Evolutionary conservation across 306 rosid species (phyloP), one percentile per base, ranked within the genome.

Genomic region (Calophaca sinica): DNA sequence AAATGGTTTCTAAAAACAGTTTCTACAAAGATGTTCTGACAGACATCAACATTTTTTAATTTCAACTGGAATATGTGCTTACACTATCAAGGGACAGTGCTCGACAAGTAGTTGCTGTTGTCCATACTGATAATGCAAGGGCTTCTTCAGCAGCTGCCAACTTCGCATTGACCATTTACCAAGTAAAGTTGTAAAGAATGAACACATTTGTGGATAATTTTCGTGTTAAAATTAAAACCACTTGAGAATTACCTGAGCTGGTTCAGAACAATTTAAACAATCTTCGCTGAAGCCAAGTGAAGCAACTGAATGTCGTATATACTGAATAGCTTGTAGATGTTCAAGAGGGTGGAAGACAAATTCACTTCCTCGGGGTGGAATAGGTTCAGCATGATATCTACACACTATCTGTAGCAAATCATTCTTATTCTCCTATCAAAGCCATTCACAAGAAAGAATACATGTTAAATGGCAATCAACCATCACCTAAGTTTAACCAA

Each of bases 91-190:
- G 96, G 79, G 97, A 92, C 61, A 94, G 88, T 79, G 86, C 90
- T 62, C 96, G 96, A 77, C 99, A 94, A 29, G 89, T 76, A 63
- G 96, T 86, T 67, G 99, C 87, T 1, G 86, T 87, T 60, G 99
- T 87, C 99, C 99, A 94, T 67, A 94, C 70, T 51, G 99, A 92
- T 84, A 94, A 80, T 55, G 99, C 81, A 68, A 77, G 81, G 36
- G 93, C 94, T 84, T 94, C 99, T 87, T 94, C 99, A 57, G 89
- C 96, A 73, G 89, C 87, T 68, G 90, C 90, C 84, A 92, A 74
- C 93, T 84, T 87, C 6, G 68, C 45, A 38, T 79, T 67, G 70
- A 78, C 92, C 96, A 92, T 74, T 75, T 60, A 77, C 32, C 68
- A 79, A 75, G 79, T 69, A 63, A 71, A 75, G 63, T 9, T 46